Evolutionary conservation across 805 yeast genomes (phyloP).

Genomic region (Barnettozyma pratensis): DNA sequence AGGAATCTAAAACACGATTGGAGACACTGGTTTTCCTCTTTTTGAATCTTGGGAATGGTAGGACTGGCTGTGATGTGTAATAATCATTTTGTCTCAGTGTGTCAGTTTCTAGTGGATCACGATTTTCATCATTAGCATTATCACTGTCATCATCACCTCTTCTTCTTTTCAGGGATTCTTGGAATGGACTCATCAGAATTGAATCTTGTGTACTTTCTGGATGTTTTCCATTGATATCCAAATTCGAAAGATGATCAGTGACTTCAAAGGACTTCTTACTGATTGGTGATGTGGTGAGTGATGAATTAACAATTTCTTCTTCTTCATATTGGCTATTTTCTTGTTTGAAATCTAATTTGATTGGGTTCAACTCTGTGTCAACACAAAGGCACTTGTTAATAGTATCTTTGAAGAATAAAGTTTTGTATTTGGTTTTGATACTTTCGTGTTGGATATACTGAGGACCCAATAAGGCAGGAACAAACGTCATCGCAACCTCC

Average conservation of each 20-base stretch:
- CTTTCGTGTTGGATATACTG: neutral
- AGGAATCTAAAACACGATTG: neutral
- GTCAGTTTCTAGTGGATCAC: neutral
- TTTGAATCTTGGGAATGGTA: constrained; percentile 8
- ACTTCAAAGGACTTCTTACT: constrained; percentile 1
- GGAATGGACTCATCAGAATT: constrained; percentile 5
- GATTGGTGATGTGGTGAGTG: constrained; percentile 3
- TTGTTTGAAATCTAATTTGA: neutral
- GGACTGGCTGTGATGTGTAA: constrained; percentile 16
- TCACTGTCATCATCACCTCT: neutral
- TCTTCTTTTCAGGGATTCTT: neutral
- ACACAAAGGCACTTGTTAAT: constrained; percentile 11
- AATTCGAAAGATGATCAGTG: neutral
- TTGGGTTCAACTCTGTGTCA: constrained; percentile 11
- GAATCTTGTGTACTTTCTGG: neutral
- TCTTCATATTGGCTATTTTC: neutral
- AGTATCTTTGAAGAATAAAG: constrained; percentile 8
- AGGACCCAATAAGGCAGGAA: neutral
- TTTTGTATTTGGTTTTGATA: neutral
- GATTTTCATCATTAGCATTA: neutral
- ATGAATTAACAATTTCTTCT: constrained; percentile 4
- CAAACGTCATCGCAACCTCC: constrained; percentile 17
- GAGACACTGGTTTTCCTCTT: constrained; percentile 12
- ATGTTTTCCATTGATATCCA: neutral
- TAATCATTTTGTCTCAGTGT: neutral